Conservation (phyloP, 2,329 filamentous ascomycete species). For the Orbilia blumenaviensis region DNA sequence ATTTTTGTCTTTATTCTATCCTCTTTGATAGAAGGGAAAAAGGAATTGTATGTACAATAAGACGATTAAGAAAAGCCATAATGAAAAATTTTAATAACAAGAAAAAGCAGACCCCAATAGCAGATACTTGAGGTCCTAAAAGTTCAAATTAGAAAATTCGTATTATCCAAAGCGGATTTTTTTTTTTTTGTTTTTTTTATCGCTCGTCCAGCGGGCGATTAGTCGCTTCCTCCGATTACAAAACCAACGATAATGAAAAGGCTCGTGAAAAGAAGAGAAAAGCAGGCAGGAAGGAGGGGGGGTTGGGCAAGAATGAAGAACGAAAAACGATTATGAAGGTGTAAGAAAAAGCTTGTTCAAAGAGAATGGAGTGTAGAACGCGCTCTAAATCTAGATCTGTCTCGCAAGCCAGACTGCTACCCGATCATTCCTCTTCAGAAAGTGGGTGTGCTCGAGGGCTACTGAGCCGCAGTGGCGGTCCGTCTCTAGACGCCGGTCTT, state of each 20-base stretch:
- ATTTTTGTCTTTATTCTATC: neutral
- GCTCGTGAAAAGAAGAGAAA: neutral
- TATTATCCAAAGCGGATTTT: constrained; percentile 9
- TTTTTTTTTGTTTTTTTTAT: no score
- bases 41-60: neutral
- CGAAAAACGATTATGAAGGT: neutral
- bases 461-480: neutral
- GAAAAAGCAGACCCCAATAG: neutral
- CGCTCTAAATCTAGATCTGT: neutral
- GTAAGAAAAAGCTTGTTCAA: neutral
- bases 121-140: neutral
- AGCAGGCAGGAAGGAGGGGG: neutral
- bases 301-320: neutral
- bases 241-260: neutral
- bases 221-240: constrained; percentile 5
- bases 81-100: neutral
- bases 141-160: constrained; percentile 1
- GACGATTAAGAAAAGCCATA: neutral
- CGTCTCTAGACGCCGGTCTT: constrained; percentile 3
- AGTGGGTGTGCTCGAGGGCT: neutral
- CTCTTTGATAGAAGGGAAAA: neutral
- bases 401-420: neutral
- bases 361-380: neutral
- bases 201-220: neutral
- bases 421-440: neutral